Conservation (phyloP, 768 basidiomycete genomes). For the Mycena crocata region DNA sequence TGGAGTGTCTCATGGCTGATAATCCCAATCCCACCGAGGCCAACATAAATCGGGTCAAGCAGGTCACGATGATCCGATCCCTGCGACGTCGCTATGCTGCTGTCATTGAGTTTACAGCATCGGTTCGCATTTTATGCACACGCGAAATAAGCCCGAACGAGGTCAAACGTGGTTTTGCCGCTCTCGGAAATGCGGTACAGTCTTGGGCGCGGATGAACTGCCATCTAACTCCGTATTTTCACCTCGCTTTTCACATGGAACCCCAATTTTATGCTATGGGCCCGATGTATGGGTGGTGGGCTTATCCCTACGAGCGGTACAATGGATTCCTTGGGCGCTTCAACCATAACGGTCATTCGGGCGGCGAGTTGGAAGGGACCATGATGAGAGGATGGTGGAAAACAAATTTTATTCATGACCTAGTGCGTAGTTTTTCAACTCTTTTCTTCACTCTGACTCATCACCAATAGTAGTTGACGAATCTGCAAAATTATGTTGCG, state of each 20-base stretch:
- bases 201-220: conserved; percentile 10
- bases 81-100: conserved; percentile 23
- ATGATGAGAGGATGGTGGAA: conserved; percentile 39
- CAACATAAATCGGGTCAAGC: conserved; percentile 9
- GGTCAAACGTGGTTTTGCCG: too few species aligned
- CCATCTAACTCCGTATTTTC: conserved; percentile 30
- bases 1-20: conserved; percentile 10
- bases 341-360: conserved; percentile 36
- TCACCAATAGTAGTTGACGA: too few species aligned
- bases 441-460: too few species aligned
- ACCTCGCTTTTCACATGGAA: conserved; percentile 28
- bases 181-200: conserved; percentile 12
- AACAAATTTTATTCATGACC: conserved; percentile 25
- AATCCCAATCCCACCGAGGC: conserved; percentile 14
- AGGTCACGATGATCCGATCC: conserved; percentile 22
- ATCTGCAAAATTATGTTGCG: conserved; percentile 30
- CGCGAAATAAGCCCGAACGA: conserved; percentile 24
- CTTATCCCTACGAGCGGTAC: conserved; percentile 34
- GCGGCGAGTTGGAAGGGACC: conserved; percentile 36
- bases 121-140: conserved; percentile 12
- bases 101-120: conserved; percentile 27
- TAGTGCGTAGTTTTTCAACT: conserved; percentile 21
- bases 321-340: conserved; percentile 31
- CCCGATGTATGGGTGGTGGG: conserved; percentile 27
- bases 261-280: conserved; percentile 27